Base-by-base conservation (phyloP, 371 early-diverging fungal species). In the Mucor plumbeus region DNA sequence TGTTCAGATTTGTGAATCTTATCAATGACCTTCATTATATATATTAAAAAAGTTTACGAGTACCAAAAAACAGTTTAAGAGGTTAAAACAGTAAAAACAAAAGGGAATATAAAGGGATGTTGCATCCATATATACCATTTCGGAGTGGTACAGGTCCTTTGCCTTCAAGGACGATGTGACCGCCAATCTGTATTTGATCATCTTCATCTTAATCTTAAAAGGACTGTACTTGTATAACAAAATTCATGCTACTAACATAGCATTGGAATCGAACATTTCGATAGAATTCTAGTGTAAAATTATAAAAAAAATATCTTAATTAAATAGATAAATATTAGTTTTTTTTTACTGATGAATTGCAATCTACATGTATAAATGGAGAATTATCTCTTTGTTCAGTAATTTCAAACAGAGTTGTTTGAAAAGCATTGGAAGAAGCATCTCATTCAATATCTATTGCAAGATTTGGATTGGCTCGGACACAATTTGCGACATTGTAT, bases 1-100 rank as follows among this genome's bases (percentile, higher is more conserved):
- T 82, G 79, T 55, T 87, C 85, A 39, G 90, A 91, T 76, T 83
- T 85, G 41, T 77, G 80, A 70, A 94, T 90, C 65, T 92, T 92
- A 72, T 93, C 91, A 69, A 90, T 89, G 67, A 94, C 80, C 70
- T 94, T 93, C 93, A 92, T 79, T 11, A 31, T 47, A 26, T 26
- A 26, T 26, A 26, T 11, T 6, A 13, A 14, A 35, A 19, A 50
- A 40, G 54, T 53, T 50, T 57, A 63, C 40, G 41, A 57, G 26
- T 65, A 39, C 17, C 57, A 55, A 61, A 55, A 44, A 35, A 13
- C 21, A n/a, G 19, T 47, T 15, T 19, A 64, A 57, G 21, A 36
- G 7, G 31, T 64, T 19, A 69, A 69, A 54, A 60, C 35, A 59
- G 36, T 38, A 39, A 59, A 59, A 63, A 47, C 54, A 38, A 40